Conservation (phyloP, 2,329 filamentous ascomycete genomes). For the Colletotrichum gloeosporioides region DNA sequence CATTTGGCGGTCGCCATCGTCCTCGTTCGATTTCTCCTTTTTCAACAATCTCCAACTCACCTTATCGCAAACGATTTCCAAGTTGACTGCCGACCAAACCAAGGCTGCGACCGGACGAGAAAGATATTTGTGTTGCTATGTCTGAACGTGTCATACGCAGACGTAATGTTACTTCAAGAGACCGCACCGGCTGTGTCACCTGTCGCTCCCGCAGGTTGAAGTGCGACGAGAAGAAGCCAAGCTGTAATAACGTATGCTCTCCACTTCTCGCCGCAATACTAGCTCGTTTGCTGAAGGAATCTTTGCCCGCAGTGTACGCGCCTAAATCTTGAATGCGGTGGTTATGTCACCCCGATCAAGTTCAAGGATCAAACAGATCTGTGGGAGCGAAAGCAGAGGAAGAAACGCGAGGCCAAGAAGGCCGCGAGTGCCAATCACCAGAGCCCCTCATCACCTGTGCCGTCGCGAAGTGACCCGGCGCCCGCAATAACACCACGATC, state of each 20-base stretch:
- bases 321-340: constrained; percentile 1
- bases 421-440: background rate
- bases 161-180: background rate
- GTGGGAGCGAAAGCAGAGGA: background rate
- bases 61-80: background rate
- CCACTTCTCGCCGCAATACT: background rate
- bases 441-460: background rate
- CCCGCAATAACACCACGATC: background rate
- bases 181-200: background rate
- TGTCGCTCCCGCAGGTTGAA: constrained; percentile 49
- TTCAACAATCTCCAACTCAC: background rate
- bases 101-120: background rate
- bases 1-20: background rate
- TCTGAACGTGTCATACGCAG: background rate
- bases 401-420: background rate
- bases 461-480: background rate
- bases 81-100: background rate
- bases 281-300: background rate
- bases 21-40: background rate
- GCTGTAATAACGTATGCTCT: constrained; percentile 28
- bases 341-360: background rate
- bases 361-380: constrained; percentile 6
- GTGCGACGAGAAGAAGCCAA: constrained; percentile 47
- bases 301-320: background rate
- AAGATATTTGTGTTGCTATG: background rate